Percentiles rank a stretch among this genome's conserved stretches.
Evolutionary conservation across 1,284 basidiomycete species (phyloP).

Genomic region (Tetrapyrgos nigripes): DNA sequence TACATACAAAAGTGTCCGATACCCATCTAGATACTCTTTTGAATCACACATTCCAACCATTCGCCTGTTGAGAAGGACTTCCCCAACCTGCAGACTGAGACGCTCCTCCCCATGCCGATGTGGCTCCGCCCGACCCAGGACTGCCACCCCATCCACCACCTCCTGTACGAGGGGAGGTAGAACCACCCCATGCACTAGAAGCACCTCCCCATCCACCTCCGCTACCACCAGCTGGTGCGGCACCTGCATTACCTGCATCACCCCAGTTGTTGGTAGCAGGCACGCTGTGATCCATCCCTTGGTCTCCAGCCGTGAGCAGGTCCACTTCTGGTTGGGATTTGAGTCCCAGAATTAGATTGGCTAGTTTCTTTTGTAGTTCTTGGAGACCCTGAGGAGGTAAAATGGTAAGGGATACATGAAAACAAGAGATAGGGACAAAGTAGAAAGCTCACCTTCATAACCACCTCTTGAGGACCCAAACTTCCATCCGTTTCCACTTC

Average conservation of each 20-base stretch:
- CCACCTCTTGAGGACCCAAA: conserved; percentile 86
- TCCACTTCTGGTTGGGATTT: conserved; percentile 70
- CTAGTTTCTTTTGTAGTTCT: conserved; percentile 84
- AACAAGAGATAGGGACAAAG: not conserved
- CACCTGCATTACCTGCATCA: conserved; percentile 25
- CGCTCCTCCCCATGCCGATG: conserved; percentile 15
- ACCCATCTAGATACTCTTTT: not conserved
- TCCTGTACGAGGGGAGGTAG: conserved; percentile 38
- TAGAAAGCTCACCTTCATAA: conserved; percentile 69
- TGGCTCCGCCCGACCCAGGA: conserved; percentile 3
- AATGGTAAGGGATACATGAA: conserved; percentile 4
- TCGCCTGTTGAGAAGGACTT: conserved; percentile 50
- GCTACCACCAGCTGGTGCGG: conserved; percentile 32
- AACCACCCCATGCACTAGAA: conserved; percentile 22
- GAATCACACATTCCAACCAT: conserved; percentile 60
- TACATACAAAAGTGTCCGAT: not conserved
- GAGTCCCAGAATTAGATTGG: conserved; percentile 79
- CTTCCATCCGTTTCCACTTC: conserved; percentile 93
- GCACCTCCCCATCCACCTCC: conserved; percentile 41
- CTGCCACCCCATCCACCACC: conserved; percentile 29
- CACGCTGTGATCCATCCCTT: conserved; percentile 20
- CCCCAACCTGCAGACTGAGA: conserved; percentile 42
- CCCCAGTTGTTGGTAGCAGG: conserved; percentile 29
- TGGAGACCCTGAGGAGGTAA: conserved; percentile 66
- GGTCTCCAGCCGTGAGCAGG: conserved; percentile 33